Evolutionary conservation across 345 rosid genomes (phyloP), one percentile per base, ranked within the genome.

Genomic region (Bruguiera gymnorhiza): DNA sequence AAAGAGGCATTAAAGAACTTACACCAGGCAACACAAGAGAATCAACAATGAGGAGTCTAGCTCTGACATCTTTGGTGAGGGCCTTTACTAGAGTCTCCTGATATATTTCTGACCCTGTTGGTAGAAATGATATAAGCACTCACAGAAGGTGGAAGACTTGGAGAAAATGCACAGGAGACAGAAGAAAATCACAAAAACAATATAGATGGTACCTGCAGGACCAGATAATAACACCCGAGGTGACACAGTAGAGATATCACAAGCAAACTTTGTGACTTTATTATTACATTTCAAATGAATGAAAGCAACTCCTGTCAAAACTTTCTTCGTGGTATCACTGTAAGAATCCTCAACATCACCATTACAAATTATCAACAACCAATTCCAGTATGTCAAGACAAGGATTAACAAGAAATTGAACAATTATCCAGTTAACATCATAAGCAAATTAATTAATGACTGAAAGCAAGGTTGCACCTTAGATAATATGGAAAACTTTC

Each of bases 11-110:
- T 8, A 51, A 6, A 32, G 71, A 81, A 67, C 89, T 83, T 96
- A 96, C 99, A 78, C 99, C 97, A 62, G 99, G 99, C 73, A 90
- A 81, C 70, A 84, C 65, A 80, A 92, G 91, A 71, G 99, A 90
- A 72, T 92, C 97, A 63, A 90, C 86, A 64, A 92, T 73, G 34
- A 96, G 87, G 66, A 96, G 67, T 76, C 81, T 90, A 79, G 96
- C 99, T 75, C 88, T 87, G 76, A 83, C 82, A 76, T 86, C 79
- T 80, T 96, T 96, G 5, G 97, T 95, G 80, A 96, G 93, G 34
- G 97, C 97, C 83, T 92, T 96, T 2, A 83, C 80, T 73, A 96
- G 85, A 68, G 89, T 89, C 84, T 90, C 98, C 76, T 96, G 99
- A 79, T 92, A 96, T 75, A 96, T 96, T 79, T 96, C 99, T 21